Base-by-base conservation (phyloP, 2,329 filamentous ascomycete genomes). In the Penicillium sp. region DNA sequence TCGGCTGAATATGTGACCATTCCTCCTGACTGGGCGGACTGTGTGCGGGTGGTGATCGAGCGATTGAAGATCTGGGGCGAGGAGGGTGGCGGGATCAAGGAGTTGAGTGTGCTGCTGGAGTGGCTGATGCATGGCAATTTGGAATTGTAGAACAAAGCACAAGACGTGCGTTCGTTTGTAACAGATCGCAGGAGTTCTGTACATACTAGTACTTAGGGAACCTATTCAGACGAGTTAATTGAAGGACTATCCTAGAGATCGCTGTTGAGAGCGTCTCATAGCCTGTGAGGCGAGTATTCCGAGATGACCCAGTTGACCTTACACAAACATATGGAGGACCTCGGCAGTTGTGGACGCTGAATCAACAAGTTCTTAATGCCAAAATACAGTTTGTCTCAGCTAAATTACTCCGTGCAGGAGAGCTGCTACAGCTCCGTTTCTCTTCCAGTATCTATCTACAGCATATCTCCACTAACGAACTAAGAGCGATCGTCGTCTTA, bases 41-140 rank as follows among this genome's bases (percentile, higher is more conserved):
- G 55, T 59, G 64, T 66, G 20, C 59, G 62, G 22, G 59, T 55
- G 24, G 64, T 66, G 20, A 65, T 65, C 47, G 62, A 64, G 46
- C 61, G 64, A 22, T 43, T 66, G 38, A 61, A 61, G 34, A 54
- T 64, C 5, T 66, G 64, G 64, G 60, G 63, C 4, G 57, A 63
- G 48, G 64, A 66, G 49, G 64, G 64, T 0, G 63, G 59, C 2
- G 63, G 64, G 29, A 65, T 66, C 18, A 65, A 63, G 55, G 63
- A 65, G 34, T 53, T 66, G 32, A 50, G 60, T 53, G 55, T 59
- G 37, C 32, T 66, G 34, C 42, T 66, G 42, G 62, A 64, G 40
- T 66, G 64, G 64, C 18, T 66, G 51, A 62, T 66, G 62, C 58
- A 64, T 40, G 56, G 52, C n/a, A 59, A 56, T 58, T 46, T 56